Evolutionary conservation across 148 eudicot species (phyloP).

Genomic region (Arctostaphylos glauca): DNA sequence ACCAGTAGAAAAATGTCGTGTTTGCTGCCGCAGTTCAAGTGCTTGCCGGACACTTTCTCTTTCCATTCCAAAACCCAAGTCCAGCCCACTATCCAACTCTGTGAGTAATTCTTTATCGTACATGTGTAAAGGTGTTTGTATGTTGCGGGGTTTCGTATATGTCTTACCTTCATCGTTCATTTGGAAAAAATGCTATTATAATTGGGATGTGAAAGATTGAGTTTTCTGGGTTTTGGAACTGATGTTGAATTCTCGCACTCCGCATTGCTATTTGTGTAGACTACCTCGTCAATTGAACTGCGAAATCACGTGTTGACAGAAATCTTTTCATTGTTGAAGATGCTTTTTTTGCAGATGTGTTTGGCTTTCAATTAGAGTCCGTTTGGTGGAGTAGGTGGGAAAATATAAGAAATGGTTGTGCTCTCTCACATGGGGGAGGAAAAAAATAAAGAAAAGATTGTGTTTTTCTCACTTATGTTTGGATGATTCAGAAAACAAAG

Average conservation of each 20-base stretch:
- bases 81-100: conserved; percentile 20
- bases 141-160: not conserved
- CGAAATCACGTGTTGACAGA: too few relatives aligned
- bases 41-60: conserved; percentile 41
- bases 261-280: too few relatives aligned
- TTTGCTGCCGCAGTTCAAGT: conserved; percentile 52
- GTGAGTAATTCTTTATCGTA: conserved; percentile 16
- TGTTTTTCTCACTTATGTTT: not conserved
- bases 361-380: not conserved
- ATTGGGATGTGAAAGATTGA: not conserved
- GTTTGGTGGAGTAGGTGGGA: not conserved
- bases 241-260: too few relatives aligned
- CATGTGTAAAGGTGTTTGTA: not conserved
- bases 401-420: not conserved
- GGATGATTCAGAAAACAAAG: not conserved
- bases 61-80: conserved; percentile 31
- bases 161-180: not conserved
- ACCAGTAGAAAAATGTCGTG: conserved; percentile 36
- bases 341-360: not conserved
- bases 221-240: too few relatives aligned
- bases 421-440: not conserved
- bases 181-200: not conserved
- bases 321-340: too few relatives aligned
- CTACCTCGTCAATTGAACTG: too few relatives aligned
- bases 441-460: not conserved